Evolutionary conservation across 2,329 filamentous ascomycete species (phyloP), one percentile per base, ranked within the genome.

Genomic region (Keithomyces neogunnii): DNA sequence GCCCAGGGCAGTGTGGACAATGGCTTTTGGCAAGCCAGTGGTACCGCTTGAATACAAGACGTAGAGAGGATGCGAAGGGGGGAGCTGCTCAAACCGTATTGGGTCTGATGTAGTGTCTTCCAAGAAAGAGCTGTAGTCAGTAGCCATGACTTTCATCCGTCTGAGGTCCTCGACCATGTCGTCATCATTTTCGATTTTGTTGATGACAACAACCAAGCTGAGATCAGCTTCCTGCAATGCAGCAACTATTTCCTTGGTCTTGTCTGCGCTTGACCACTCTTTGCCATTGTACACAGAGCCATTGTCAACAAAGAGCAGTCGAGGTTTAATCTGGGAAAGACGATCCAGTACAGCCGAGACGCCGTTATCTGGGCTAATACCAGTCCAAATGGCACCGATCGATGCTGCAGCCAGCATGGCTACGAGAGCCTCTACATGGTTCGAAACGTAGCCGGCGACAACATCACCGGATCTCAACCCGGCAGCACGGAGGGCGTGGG

Each of bases 31-130:
- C 19, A 84, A 72, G 11, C 81, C 81, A 0, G 93, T 97, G 0
- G 93, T 99, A 28, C 93, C 93, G 45, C 86, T 92, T 1, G 88
- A 95, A 69, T 95, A 99, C 35, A 97, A 78, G 45, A 99, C 90
- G 63, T 96, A 97, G 3, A 96, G 82, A 0, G 92, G 92, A 58
- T 96, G 89, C 26, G 92, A 88, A 1, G 93, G 85, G 1, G 82
- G 78, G 7, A 97, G 78, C 64, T 90, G 88, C 59, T 82, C 81
- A 65, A 97, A 97, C 28, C 64, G 68, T 44, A 85, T 75, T 51
- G 69, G 68, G 19, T 69, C 67, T 35, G 76, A 63, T 0, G 72
- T 64, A 1, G 74, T 66, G 31, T 57, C 54, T n/a, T 60, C 62
- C 45, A 81, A 60, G 54, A 81, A 77, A 36, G 56, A 60, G 11